Evolutionary conservation across 306 rosid species (phyloP).

Genomic region (Canavalia ensiformis): DNA sequence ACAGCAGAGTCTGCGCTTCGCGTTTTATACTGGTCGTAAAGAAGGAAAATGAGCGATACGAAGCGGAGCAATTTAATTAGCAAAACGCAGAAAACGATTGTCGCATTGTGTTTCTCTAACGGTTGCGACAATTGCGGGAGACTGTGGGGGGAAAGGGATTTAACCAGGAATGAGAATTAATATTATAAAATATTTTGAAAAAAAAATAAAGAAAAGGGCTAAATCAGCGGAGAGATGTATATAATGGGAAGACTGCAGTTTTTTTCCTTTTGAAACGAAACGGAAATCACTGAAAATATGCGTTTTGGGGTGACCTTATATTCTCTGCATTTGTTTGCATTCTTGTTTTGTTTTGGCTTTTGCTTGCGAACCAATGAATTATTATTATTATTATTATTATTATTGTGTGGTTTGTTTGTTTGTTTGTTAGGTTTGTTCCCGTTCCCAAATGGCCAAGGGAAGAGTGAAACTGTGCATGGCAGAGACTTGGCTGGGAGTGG

Average conservation of each 20-base stretch:
- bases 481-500: slow-evolving; percentile 15
- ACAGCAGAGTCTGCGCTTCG: background rate
- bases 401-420: slow-evolving; percentile 28
- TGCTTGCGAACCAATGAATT: background rate
- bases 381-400: background rate
- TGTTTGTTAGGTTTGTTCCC: background rate
- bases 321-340: slow-evolving; percentile 55
- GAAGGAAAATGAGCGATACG: background rate
- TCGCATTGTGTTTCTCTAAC: background rate
- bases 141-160: background rate
- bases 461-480: background rate
- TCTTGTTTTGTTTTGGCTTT: slow-evolving; percentile 30
- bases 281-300: background rate
- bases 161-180: background rate
- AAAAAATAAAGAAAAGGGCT: background rate
- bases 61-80: background rate
- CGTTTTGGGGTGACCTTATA: slow-evolving; percentile 26
- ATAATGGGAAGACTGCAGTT: background rate
- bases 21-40: background rate
- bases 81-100: slow-evolving; percentile 29
- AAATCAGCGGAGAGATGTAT: background rate
- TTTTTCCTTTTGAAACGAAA: slow-evolving; percentile 3
- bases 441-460: background rate
- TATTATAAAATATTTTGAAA: background rate
- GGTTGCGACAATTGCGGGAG: slow-evolving; percentile 43